Evolutionary conservation across 2,329 filamentous ascomycete genomes (phyloP), one percentile per base, ranked within the genome.

Genomic region (Microdochium nivale): DNA sequence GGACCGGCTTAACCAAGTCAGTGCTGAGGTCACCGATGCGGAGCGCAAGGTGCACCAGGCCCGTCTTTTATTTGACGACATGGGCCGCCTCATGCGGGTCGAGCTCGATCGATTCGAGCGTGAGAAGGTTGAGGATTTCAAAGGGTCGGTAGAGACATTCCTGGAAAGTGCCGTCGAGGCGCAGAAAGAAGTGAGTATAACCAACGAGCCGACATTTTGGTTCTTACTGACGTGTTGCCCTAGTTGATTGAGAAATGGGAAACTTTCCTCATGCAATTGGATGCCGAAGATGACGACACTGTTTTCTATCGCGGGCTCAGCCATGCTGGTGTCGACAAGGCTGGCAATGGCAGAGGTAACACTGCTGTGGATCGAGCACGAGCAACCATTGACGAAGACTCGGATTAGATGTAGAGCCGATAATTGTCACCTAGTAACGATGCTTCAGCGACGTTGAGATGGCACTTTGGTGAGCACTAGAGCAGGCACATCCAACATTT

Each of bases 121-220:
- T 61, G 94, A 99, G 71, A 99, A 99, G 75, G 94, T 99, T 2
- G 94, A 99, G 66, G 94, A 99, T 66, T 99, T 99, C 70, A 99
- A 99, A 77, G 94, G 88, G 56, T 92, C 91, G 0, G 91, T 99
- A 2, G 94, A 99, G 74, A 99, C 94, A 1, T 99, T 96, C 70
- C 70, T 99, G 60, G 94, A 99, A 74, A 91, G 94, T 63, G 90
- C 94, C 3, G 90, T 99, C 3, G 94, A 99, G 71, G 94, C 92
- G 51, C 94, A 99, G 73, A 99, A 99, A 72, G 94, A 99, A 85
- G 92, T 94, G 67, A 69, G 81, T 70, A 43, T 23, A 25, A 9
- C 30, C 16, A 43, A 46, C 40, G 2, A 33, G 19, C 56, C 49
- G 48, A 24, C 35, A n/a, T 48, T 40, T 10, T 16, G 43, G 14